These are phyloP conservation scores for Cladosporium sp. DNA, from an alignment of 2,329 filamentous ascomycete species.

Conservation along the genomic window DNA sequence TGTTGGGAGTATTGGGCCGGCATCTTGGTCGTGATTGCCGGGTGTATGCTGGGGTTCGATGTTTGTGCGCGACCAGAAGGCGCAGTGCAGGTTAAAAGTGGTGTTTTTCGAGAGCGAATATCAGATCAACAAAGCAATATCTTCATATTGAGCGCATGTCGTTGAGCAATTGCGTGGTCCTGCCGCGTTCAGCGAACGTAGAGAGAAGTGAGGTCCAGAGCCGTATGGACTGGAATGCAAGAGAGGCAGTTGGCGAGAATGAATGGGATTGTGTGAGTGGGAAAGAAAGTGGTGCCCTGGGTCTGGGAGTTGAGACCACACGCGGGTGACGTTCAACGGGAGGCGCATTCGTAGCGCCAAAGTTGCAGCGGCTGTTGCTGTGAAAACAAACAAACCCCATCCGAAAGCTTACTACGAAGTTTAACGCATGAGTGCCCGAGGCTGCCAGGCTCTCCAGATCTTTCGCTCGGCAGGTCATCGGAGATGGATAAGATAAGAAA, in stretches of 20 bases:
- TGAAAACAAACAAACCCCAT: conserved; percentile 5
- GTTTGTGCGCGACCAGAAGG: not conserved
- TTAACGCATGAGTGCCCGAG: too few relatives aligned
- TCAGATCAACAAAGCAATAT: not conserved
- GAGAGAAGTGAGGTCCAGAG: conserved; percentile 1
- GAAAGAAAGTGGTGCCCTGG: not conserved
- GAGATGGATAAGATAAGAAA: conserved; percentile 9
- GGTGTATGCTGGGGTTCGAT: not conserved
- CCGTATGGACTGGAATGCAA: not conserved
- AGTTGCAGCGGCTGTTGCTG: too few relatives aligned
- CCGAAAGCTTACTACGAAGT: not conserved
- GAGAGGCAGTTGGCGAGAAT: not conserved
- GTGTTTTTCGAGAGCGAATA: not conserved
- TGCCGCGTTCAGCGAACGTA: conserved; percentile 11
- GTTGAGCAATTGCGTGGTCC: not conserved
- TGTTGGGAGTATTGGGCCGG: conserved; percentile 12
- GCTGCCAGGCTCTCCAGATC: too few relatives aligned
- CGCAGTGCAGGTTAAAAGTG: not conserved
- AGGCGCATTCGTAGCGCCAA: not conserved
- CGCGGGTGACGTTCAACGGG: not conserved
- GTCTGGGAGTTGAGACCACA: not conserved
- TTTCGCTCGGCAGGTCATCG: not conserved
- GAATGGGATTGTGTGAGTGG: too few relatives aligned
- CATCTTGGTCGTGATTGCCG: conserved; percentile 11
- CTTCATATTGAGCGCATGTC: conserved; percentile 3